Percentiles rank a stretch among this genome's conserved stretches.
Evolutionary conservation across 495 filamentous ascomycete genomes (phyloP).

Genomic region (Lentithecium fluviatile): DNA sequence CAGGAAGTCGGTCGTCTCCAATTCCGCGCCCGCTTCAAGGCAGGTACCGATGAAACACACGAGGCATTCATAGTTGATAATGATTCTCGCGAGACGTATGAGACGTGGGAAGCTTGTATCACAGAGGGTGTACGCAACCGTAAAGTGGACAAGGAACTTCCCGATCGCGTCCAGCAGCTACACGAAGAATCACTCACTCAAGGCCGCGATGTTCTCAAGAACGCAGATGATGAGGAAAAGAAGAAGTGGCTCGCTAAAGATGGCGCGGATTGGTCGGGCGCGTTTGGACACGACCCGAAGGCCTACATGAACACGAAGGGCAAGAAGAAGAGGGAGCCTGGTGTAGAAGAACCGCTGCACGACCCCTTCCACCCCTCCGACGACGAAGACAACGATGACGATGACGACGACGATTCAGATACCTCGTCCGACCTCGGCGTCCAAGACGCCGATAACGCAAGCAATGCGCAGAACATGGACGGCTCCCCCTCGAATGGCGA

Average conservation of each 20-base stretch:
- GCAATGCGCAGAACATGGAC: constrained; percentile 29
- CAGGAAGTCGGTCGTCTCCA: constrained; percentile 76
- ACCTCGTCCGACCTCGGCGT: constrained; percentile 47
- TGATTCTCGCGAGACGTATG: constrained; percentile 85
- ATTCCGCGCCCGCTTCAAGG: constrained; percentile 78
- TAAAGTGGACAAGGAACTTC: constrained; percentile 66
- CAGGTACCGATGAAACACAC: constrained; percentile 88
- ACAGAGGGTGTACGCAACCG: constrained; percentile 76
- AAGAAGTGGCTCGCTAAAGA: constrained; percentile 74
- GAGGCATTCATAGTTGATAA: constrained; percentile 80
- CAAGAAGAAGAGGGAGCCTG: constrained; percentile 55
- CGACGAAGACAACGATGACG: constrained; percentile 45
- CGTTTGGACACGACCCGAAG: constrained; percentile 68
- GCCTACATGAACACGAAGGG: constrained; percentile 53
- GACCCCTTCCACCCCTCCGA: constrained; percentile 56
- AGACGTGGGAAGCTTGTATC: constrained; percentile 88
- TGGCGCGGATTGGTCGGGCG: constrained; percentile 86
- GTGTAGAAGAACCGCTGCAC: constrained; percentile 54
- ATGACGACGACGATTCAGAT: constrained; percentile 43
- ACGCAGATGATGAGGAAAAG: constrained; percentile 66
- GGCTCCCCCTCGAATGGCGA: constrained; percentile 23
- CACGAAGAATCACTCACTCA: constrained; percentile 77
- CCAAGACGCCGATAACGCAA: constrained; percentile 46
- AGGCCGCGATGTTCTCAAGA: constrained; percentile 74
- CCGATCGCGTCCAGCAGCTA: constrained; percentile 62